Base-by-base conservation (phyloP, 768 basidiomycete species). In the Panaeolus cyanescens region DNA sequence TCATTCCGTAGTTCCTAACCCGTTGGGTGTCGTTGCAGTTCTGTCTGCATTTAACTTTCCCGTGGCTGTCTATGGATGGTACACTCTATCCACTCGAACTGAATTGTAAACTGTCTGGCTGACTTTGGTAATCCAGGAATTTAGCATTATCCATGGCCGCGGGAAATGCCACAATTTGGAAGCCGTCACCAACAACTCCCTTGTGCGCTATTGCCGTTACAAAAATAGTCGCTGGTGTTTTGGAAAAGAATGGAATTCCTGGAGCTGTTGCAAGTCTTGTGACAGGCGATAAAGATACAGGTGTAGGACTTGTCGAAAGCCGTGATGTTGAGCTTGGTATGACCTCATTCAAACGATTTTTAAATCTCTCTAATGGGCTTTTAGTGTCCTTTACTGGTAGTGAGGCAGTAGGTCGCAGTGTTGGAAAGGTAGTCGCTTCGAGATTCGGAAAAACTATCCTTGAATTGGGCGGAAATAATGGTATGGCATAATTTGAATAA, bases 31-130 rank as follows among this genome's bases (percentile, higher is more conserved):
- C 39, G 83, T 85, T 36, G 87, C 80, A 31, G 86, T 96, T 9
- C 76, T 99, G 56, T 90, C 93, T 20, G 96, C 96, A 0, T 98
- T 97, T 81, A 99, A 99, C 74, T 99, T 98, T 72, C 96, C 96
- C 9, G 88, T 93, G 40, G 95, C 95, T 32, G 93, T 96, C 42
- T 94, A 93, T 73, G 93, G 93, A 65, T 95, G 93, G 93, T 90
- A 74, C 37, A 78, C 68, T 20, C 37, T 54, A n/a, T 56, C 37
- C 19, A 54, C 28, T 58, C 54, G 60, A 54, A 22, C 5, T 12
- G 31, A 19, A 15, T 28, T 40, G 53, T 62, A 55, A 20, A 56
- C 55, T 62, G 28, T 50, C 30, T 40, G 55, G 9, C 55, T 58
- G 32, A 64, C 45, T 33, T 60, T 39, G 55, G 45, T 25, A 50